Evolutionary conservation across 1,284 basidiomycete species (phyloP).

Genomic region (Apiotrichum porosum): DNA sequence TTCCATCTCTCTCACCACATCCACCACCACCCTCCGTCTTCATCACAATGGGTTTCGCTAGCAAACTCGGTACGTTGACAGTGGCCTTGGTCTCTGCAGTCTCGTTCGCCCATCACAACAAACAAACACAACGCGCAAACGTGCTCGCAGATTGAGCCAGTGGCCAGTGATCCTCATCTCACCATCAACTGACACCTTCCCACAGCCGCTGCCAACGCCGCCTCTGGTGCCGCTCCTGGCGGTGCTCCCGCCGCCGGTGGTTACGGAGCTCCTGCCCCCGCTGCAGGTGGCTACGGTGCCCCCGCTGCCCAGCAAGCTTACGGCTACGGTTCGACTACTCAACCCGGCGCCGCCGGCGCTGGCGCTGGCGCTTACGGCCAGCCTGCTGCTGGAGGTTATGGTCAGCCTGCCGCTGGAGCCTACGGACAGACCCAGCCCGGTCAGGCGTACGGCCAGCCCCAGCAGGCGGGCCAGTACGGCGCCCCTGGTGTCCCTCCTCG

Average conservation of each 20-base stretch:
- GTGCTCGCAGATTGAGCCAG: no score
- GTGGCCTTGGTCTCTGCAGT: no score
- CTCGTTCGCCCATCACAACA: no score
- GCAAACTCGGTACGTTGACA: constrained; percentile 3
- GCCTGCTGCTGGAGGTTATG: constrained; percentile 9
- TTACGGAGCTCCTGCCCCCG: background rate
- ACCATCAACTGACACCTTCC: background rate
- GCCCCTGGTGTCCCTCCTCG: constrained; percentile 1
- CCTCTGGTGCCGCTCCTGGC: background rate
- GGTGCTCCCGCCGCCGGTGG: constrained; percentile 1
- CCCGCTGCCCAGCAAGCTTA: background rate
- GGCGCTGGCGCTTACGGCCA: constrained; percentile 4
- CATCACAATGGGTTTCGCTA: constrained; percentile 5
- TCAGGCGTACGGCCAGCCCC: constrained; percentile 1
- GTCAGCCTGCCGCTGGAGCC: background rate
- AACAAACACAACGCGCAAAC: no score
- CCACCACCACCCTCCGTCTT: background rate
- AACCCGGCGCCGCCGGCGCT: background rate
- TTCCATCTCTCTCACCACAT: background rate
- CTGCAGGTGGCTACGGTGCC: background rate
- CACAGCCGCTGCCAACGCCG: constrained; percentile 3
- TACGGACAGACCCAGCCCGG: constrained; percentile 12
- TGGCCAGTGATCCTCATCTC: no score
- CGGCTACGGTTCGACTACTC: background rate
- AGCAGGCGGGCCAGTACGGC: no score